Base-by-base conservation (phyloP, 441 rosid genomes). In the Manihot esculenta region DNA sequence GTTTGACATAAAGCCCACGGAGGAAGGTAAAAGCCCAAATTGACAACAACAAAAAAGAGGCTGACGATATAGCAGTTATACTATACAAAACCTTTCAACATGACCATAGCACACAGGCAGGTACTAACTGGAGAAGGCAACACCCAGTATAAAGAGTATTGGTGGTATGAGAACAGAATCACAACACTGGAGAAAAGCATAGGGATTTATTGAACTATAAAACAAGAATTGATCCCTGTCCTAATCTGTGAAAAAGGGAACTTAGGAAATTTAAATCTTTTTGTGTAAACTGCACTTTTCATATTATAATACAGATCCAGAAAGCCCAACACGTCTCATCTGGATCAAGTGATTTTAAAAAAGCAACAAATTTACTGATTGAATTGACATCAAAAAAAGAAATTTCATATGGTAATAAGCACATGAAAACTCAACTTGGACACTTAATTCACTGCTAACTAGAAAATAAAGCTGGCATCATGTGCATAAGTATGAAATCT, bases 161-260 rank as follows among this genome's bases (percentile, higher is more conserved):
- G 23, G 48, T 66, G 41, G 12, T 18, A 48, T 47, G 17, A 21
- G 10, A 63, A 44, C 0, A 23, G 18, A 63, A 6, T 44, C 14
- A 45, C 56, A 15, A 13, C 3, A 8, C 2, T 20, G 6, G 23
- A 38, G 45, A 50, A 23, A 49, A 51, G 33, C 35, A 35, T 24
- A 42, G n/a, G 35, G 47, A 70, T 59, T 59, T 59, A 23, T 10
- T 70, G 61, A 70, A 70, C 60, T 33, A 70, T 18, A 38, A 49
- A 59, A 60, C 13, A 70, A 24, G 45, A 49, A 60, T 50, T 1
- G 56, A 70, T 61, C 21, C 67, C 24, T 24, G 11, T 1, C 15
- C n/a, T n/a, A n/a, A n/a, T n/a, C n/a, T n/a, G n/a, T n/a, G n/a
- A n/a, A n/a, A n/a, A n/a, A n/a, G n/a, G n/a, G n/a, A n/a, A n/a